Conservation (phyloP, 2,329 filamentous ascomycete genomes). For the Ilyonectria mors-panacis region DNA sequence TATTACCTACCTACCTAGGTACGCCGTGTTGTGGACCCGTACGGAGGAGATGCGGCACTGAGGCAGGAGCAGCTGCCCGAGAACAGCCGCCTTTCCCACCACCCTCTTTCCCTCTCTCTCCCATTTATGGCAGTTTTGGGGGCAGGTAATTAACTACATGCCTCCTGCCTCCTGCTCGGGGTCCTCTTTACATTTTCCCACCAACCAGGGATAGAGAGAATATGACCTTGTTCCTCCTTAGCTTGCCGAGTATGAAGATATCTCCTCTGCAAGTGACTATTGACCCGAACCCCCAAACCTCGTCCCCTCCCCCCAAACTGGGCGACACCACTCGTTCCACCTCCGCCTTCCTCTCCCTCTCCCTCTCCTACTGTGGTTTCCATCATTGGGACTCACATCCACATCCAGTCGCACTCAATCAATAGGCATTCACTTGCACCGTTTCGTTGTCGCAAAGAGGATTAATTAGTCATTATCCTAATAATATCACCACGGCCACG, state of each 20-base stretch:
- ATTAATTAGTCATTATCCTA: slow-evolving; percentile 9
- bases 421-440: neutral
- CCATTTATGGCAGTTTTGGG: slow-evolving; percentile 7
- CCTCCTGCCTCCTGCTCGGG: neutral
- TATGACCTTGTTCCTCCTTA: neutral
- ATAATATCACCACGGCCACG: neutral
- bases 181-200: slow-evolving; percentile 7
- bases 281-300: neutral
- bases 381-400: neutral
- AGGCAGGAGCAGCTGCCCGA: neutral
- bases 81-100: neutral
- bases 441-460: neutral
- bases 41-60: neutral
- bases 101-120: neutral
- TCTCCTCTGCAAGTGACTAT: neutral
- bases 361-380: neutral
- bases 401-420: neutral
- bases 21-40: too few relatives aligned
- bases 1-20: too few relatives aligned
- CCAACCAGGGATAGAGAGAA: slow-evolving; percentile 1
- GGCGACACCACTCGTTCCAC: neutral
- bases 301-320: neutral
- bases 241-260: neutral
- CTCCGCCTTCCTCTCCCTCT: neutral
- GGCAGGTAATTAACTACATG: neutral